These are phyloP conservation scores for Fomitopsis betulina DNA, from an alignment of 1,284 basidiomycete species.

Conservation along the genomic window DNA sequence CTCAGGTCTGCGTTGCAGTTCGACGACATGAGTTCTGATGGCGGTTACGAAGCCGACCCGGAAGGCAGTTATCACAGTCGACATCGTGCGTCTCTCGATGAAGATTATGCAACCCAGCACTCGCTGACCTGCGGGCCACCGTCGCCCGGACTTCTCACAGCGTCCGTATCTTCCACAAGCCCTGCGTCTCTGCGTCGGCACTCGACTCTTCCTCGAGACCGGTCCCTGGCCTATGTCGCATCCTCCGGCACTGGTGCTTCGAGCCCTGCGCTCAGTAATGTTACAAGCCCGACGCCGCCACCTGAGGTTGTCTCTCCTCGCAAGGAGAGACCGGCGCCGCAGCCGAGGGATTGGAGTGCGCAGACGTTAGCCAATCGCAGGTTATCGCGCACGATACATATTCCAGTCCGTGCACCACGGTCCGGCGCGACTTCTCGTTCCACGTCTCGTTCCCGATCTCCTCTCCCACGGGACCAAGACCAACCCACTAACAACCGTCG, in stretches of 20 bases:
- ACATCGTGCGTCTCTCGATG: slow-evolving; percentile 65
- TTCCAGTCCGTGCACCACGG: slow-evolving; percentile 60
- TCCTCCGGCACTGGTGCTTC: slow-evolving; percentile 48
- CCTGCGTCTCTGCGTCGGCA: slow-evolving; percentile 66
- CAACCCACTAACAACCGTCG: slow-evolving; percentile 54
- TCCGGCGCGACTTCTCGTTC: slow-evolving; percentile 90
- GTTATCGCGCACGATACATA: slow-evolving; percentile 77
- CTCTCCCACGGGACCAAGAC: slow-evolving; percentile 76
- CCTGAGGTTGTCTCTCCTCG: slow-evolving; percentile 62
- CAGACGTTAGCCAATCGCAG: slow-evolving; percentile 61
- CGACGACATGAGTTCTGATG: slow-evolving; percentile 73
- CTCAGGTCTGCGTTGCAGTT: slow-evolving; percentile 50
- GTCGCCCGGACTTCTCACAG: slow-evolving; percentile 51
- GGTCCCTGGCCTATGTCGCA: slow-evolving; percentile 43
- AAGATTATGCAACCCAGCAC: slow-evolving; percentile 33
- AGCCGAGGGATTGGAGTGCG: slow-evolving; percentile 52
- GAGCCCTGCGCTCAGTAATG: slow-evolving; percentile 48
- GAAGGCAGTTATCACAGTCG: slow-evolving; percentile 64
- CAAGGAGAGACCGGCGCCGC: slow-evolving; percentile 46
- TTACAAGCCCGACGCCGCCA: slow-evolving; percentile 35
- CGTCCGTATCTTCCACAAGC: slow-evolving; percentile 59
- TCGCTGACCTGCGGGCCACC: slow-evolving; percentile 52
- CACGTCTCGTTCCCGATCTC: slow-evolving; percentile 92
- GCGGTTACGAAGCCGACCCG: slow-evolving; percentile 72
- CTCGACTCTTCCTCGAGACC: slow-evolving; percentile 61